phyloP scores from a whole-genome alignment of 2,329 filamentous ascomycete genomes.

The Fusarium udum region DNA sequence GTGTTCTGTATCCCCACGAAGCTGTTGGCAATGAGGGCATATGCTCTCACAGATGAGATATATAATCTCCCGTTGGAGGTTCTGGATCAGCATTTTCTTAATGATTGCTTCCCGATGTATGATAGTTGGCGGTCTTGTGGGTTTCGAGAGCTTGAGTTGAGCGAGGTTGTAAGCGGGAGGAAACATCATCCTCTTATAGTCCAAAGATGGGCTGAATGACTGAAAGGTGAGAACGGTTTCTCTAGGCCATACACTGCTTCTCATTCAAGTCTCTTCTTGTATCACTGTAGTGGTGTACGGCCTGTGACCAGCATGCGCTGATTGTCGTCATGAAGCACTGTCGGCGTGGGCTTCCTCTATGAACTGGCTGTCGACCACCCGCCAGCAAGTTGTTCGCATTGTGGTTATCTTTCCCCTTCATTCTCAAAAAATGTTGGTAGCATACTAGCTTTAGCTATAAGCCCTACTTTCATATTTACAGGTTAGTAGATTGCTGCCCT shows the following conservation, averaged over 20 bases:
- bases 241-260: too few relatives aligned
- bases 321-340: background rate
- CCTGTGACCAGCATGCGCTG: background rate
- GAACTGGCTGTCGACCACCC: background rate
- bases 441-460: background rate
- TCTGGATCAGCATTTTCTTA: background rate
- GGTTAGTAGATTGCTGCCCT: too few relatives aligned
- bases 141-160: background rate
- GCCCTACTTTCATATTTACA: too few relatives aligned
- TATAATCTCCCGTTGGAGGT: background rate
- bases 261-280: background rate
- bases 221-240: background rate
- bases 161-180: background rate
- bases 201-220: background rate
- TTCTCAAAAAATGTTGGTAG: background rate
- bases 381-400: background rate
- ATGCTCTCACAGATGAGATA: background rate
- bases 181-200: background rate
- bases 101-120: background rate
- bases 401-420: background rate
- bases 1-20: background rate
- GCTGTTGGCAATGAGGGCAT: background rate
- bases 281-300: background rate
- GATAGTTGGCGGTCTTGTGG: fast-evolving
- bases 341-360: background rate